Evolutionary conservation across 208 protist species (phyloP), one percentile per base, ranked within the genome.

Genomic region (Leishmania lainsoni): DNA sequence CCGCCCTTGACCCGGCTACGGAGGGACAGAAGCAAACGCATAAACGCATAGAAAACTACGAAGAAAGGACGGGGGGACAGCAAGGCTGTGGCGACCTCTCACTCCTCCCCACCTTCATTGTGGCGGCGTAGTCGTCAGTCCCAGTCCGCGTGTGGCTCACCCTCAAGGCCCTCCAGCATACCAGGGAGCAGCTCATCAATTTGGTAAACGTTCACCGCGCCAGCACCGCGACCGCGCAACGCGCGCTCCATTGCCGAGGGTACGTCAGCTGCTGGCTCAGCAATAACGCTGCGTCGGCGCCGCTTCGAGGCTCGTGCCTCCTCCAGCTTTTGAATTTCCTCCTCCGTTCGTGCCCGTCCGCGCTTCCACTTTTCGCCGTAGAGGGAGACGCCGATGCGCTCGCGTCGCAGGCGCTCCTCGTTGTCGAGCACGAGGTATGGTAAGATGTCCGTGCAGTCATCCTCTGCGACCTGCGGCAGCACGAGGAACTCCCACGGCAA

Each of bases 401-500:
- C 81, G 32, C 92, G 93, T n/a, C 92, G 90, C 75, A 96, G 45
- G 22, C 94, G 89, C 82, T 95, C 91, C 79, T 98, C 94, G 76
- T 96, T 96, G 86, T 96, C 91, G 6, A 94, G 85, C 17, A 96
- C 90, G 29, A 98, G 72, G 83, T 96, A 96, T 0, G 78, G 78
- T 75, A 92, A 68, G 20, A 96, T 66, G 78, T 98, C 94, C 5
- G 87, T 89, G 52, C 80, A 84, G 78, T 94, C 90, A 14, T 97
- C 94, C 1, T 89, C 74, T 29, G 82, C 83, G 0, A 78, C 65
- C 58, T 88, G 72, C 49, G 90, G 90, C 61, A 97, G 84, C 48
- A 97, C 90, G 26, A 96, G 77, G 83, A 97, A 92, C 81, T 97
- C 91, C 92, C 94, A 97, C 51, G 94, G 94, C 75, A 96, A 58